Evolutionary conservation across 23 red algal species (phyloP).

Genomic region (Cyanidiococcus yangmingshanensis): DNA sequence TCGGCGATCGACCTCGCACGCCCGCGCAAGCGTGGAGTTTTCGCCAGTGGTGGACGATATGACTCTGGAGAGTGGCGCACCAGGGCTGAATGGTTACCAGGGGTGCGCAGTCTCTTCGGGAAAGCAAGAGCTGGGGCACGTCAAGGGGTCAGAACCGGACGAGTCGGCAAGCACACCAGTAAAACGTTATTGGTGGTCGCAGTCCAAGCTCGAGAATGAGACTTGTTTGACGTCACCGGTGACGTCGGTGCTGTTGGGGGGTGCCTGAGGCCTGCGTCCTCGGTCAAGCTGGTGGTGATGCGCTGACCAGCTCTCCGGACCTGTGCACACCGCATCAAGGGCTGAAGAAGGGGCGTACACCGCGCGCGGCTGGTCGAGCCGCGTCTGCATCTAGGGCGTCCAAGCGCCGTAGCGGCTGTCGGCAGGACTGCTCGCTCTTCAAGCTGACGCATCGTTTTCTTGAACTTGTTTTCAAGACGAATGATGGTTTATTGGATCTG

Average conservation of each 20-base stretch:
- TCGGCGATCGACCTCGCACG: background rate
- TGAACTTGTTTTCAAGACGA: slow-evolving; percentile 56
- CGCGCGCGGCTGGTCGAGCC: background rate
- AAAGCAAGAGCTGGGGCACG: too few species aligned
- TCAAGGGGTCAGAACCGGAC: background rate
- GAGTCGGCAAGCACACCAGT: background rate
- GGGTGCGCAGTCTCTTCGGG: too few species aligned
- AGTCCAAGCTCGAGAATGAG: background rate
- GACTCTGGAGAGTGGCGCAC: background rate
- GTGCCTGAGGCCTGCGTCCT: background rate
- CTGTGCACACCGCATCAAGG: background rate
- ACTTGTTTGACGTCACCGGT: background rate
- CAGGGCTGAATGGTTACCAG: background rate
- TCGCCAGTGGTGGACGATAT: background rate
- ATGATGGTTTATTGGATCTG: slow-evolving; percentile 73
- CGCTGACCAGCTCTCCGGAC: background rate
- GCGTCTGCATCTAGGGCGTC: background rate
- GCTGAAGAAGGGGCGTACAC: background rate
- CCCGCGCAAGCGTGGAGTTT: background rate
- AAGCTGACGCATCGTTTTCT: slow-evolving; percentile 90
- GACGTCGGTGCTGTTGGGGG: background rate
- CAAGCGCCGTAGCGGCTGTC: slow-evolving; percentile 20
- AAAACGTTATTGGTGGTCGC: background rate
- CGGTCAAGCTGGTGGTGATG: background rate
- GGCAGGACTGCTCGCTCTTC: slow-evolving; percentile 74